These are phyloP conservation scores for Discostella stelligeroides DNA, from an alignment of 108 stramenopile genomes.

Conservation along the genomic window DNA sequence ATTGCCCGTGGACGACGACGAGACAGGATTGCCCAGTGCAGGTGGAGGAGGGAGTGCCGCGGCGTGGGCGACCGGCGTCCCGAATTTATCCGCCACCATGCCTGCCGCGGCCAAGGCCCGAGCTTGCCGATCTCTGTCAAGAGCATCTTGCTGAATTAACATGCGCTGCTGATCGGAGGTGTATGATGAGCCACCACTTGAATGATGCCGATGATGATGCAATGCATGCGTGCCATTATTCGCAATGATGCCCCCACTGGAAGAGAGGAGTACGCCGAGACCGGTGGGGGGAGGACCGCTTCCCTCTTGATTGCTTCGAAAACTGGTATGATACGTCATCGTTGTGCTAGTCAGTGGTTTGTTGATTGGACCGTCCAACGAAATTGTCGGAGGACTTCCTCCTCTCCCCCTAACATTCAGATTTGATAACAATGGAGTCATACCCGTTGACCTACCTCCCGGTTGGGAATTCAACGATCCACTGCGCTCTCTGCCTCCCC, in stretches of 20 bases:
- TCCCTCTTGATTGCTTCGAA: constrained; percentile 25
- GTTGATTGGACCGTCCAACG: constrained; percentile 29
- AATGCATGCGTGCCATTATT: constrained; percentile 24
- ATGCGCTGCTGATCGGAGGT: constrained; percentile 54
- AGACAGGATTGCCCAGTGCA: constrained; percentile 26
- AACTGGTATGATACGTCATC: constrained; percentile 40
- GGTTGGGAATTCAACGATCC: constrained; percentile 49
- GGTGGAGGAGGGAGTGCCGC: constrained; percentile 59
- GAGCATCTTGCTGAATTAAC: constrained; percentile 60
- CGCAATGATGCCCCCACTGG: constrained; percentile 15
- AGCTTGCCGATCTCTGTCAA: constrained; percentile 85
- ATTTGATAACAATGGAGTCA: constrained; percentile 38
- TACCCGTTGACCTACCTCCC: constrained; percentile 41
- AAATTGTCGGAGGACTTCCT: constrained; percentile 39
- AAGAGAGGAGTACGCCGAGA: constrained; percentile 72
- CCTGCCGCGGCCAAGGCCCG: constrained; percentile 85
- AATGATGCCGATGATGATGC: constrained; percentile 32
- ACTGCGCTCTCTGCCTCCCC: constrained; percentile 41
- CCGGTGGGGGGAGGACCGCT: constrained; percentile 62
- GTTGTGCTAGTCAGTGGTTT: constrained; percentile 7
- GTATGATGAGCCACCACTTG: neutral
- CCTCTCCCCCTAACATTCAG: constrained; percentile 19
- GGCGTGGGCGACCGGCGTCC: neutral
- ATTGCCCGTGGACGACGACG: no score
- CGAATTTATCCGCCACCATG: constrained; percentile 66